Evolutionary conservation across 768 basidiomycete species (phyloP), one percentile per base, ranked within the genome.

Genomic region (Sarcodon sp.): DNA sequence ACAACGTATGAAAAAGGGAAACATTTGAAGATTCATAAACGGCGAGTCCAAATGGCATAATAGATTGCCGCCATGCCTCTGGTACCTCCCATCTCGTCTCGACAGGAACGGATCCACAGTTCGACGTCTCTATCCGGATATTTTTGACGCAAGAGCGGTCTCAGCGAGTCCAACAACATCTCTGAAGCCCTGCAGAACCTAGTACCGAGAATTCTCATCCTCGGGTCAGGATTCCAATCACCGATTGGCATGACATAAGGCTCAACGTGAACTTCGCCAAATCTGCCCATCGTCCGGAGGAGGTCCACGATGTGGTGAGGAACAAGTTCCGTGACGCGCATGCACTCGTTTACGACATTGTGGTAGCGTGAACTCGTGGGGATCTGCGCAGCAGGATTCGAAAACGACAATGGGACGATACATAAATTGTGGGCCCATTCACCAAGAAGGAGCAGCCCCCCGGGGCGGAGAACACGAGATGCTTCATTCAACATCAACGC

Each of bases 371-470:
- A 27, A 27, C 3, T 27, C 59, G 13, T 52, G 55, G 6, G 51
- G 63, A 6, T 3, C 2, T 3, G 21, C 3, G 4, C 2, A 27
- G 21, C 21, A 4, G 21, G 4, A 27, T 27, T 27, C 21, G 21
- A 27, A 27, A 4, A 27, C 21, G 21, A 27, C 3, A 27, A 27
- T 27, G 21, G 21, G 21, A 27, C 21, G 21, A 27, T 27, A 27
- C 3, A 3, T 27, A 27, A 27, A 27, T 27, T 27, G 21, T 69
- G 66, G 34, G 64, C 67, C 70, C 80, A 77, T 62, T 87, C 85
- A 37, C 71, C 70, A 1, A 79, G 79, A 7, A 83, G 52, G 58
- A 86, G 81, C 11, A 88, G 61, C 1, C 87, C 87, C n/a, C 79
- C 79, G 4, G 76, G 75, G 41, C 77, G 75, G 10, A 90, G 66